phyloP scores from a whole-genome alignment of 306 rosid genomes.

The Rosa multiflora region DNA sequence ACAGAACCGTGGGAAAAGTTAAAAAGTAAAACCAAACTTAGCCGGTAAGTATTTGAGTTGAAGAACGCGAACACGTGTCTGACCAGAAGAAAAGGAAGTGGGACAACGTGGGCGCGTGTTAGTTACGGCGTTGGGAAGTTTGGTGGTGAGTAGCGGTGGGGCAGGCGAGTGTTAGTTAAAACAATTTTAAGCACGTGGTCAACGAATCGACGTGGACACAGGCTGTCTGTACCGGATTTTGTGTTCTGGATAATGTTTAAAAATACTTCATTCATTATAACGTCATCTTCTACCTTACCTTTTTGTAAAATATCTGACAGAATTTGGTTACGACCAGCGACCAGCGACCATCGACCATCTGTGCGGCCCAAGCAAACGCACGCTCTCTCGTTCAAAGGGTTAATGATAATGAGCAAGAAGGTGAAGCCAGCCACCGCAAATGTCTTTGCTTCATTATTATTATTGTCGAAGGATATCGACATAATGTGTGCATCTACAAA shows the following conservation, averaged over 20 bases:
- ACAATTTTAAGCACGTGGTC: neutral
- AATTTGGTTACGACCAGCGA: no score
- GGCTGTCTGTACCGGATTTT: neutral
- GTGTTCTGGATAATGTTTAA: neutral
- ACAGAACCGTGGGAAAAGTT: neutral
- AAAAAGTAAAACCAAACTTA: neutral
- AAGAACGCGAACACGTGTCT: no score
- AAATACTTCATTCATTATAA: neutral
- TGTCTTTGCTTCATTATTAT: no score
- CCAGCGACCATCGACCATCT: no score
- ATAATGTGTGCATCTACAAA: no score
- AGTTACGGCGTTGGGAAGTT: neutral
- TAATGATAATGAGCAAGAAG: no score
- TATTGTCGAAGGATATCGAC: no score
- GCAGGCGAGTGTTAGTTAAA: neutral
- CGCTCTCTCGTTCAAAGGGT: no score
- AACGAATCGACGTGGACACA: constrained; percentile 9
- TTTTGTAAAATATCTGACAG: no score
- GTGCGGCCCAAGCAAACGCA: no score
- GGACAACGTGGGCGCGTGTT: neutral
- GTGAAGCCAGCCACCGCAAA: no score
- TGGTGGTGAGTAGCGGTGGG: neutral
- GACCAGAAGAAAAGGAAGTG: neutral
- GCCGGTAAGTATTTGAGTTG: neutral
- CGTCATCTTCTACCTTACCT: neutral